Conservation (phyloP, 768 basidiomycete genomes). For the Lentinula edodes region DNA sequence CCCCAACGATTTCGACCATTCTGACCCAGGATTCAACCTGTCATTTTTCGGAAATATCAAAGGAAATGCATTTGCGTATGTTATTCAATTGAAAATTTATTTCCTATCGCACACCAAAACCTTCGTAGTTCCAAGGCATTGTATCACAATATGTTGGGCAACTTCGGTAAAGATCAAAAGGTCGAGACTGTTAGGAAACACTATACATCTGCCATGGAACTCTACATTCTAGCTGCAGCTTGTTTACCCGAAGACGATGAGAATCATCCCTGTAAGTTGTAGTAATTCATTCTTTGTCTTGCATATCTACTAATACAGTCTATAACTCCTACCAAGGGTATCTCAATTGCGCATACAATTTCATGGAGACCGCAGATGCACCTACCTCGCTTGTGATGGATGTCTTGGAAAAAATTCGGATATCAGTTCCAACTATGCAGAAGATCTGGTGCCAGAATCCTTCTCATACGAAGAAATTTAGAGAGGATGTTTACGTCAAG, state of each 20-base stretch:
- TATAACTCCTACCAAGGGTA: not conserved
- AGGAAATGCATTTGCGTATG: slow-evolving; percentile 31
- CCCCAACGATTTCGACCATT: not conserved
- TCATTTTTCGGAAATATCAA: slow-evolving; percentile 33
- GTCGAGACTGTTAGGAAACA: not conserved
- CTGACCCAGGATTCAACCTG: slow-evolving; percentile 22
- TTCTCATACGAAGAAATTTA: not conserved
- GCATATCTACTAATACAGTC: not conserved
- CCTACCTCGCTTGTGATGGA: slow-evolving; percentile 20
- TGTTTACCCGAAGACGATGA: slow-evolving; percentile 34
- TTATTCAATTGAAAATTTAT: not conserved
- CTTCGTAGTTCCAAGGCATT: not conserved
- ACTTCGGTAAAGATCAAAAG: not conserved
- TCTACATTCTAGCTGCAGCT: slow-evolving; percentile 26
- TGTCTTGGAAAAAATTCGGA: slow-evolving; percentile 15
- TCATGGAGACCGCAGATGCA: slow-evolving; percentile 10
- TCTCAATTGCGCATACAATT: slow-evolving; percentile 5
- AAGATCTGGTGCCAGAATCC: slow-evolving; percentile 16
- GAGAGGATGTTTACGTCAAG: not conserved
- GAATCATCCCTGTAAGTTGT: slow-evolving; percentile 16
- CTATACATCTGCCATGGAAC: slow-evolving; percentile 18
- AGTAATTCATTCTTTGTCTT: too few relatives aligned
- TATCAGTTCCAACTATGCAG: slow-evolving; percentile 15
- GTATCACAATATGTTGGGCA: not conserved
- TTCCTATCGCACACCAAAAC: not conserved